These are phyloP conservation scores for Urtica urens DNA, from an alignment of 306 rosid genomes.

Conservation along the genomic window DNA sequence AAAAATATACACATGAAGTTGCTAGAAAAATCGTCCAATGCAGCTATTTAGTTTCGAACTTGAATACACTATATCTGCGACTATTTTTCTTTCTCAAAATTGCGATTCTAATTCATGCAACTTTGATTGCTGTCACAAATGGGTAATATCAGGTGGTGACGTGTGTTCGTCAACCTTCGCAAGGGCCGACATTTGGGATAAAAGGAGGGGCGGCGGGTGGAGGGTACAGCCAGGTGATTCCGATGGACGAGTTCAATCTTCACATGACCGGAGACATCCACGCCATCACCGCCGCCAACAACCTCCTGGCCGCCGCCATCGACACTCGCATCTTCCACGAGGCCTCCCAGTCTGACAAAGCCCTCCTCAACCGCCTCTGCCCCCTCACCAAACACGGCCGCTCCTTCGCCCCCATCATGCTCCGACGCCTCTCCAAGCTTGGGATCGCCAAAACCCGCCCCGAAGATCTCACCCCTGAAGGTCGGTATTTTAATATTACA, in stretches of 20 bases:
- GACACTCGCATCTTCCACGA: slow-evolving; percentile 91
- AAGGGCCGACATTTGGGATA: slow-evolving; percentile 98
- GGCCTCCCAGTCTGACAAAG: slow-evolving; percentile 85
- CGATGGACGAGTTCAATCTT: slow-evolving; percentile 99
- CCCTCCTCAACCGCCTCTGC: slow-evolving; percentile 83
- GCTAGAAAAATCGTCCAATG: no score
- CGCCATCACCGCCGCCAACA: slow-evolving; percentile 95
- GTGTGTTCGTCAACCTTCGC: slow-evolving; percentile 99
- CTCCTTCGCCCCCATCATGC: slow-evolving; percentile 67
- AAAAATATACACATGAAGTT: no score
- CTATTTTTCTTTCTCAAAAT: no score
- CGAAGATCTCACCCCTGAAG: slow-evolving; percentile 74
- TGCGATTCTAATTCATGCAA: no score
- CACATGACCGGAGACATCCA: slow-evolving; percentile 96
- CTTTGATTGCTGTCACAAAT: not conserved
- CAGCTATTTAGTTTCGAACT: no score
- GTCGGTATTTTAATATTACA: no score
- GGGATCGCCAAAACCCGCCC: slow-evolving; percentile 76
- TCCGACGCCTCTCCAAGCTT: slow-evolving; percentile 64
- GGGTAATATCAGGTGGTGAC: slow-evolving; percentile 63
- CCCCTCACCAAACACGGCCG: slow-evolving; percentile 91
- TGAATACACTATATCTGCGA: no score
- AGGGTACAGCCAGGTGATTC: slow-evolving; percentile 98
- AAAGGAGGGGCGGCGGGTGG: slow-evolving; percentile 99
- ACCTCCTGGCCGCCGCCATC: slow-evolving; percentile 96